Percentiles rank a stretch among this genome's conserved stretches.
These are phyloP conservation scores for Mycena alexandri DNA, from an alignment of 768 basidiomycete genomes.

Conservation along the genomic window DNA sequence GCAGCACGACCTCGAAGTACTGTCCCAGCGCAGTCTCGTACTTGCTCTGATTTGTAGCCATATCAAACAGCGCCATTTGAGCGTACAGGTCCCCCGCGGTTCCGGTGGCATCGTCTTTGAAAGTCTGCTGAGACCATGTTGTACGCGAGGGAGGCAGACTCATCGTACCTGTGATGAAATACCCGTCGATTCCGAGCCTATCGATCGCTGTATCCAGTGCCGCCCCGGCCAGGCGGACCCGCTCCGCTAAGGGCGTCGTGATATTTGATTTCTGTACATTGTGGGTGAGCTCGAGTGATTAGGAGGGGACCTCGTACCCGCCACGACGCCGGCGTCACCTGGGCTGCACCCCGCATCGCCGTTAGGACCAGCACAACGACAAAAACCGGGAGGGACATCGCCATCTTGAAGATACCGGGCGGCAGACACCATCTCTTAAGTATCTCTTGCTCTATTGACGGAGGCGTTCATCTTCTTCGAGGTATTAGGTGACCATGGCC, in stretches of 20 bases:
- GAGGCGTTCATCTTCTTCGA: too few relatives aligned
- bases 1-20: neutral
- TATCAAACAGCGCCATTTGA: slow-evolving; percentile 9
- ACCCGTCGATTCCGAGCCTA: neutral
- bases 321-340: neutral
- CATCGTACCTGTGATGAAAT: too few relatives aligned
- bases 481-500: too few relatives aligned
- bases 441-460: too few relatives aligned
- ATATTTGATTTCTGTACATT: slow-evolving; percentile 2
- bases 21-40: neutral
- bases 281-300: neutral
- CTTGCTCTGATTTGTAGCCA: slow-evolving; percentile 6
- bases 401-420: too few relatives aligned
- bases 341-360: neutral
- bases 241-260: neutral
- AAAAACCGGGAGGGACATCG: too few relatives aligned
- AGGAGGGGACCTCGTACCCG: neutral
- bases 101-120: too few relatives aligned
- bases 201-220: slow-evolving; percentile 2
- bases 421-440: too few relatives aligned
- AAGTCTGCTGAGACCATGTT: too few relatives aligned
- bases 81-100: neutral
- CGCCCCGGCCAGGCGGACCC: slow-evolving; percentile 1
- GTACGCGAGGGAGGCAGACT: too few relatives aligned
- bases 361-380: neutral